Evolutionary conservation across 371 early-diverging fungal species (phyloP).

Genomic region (Mucor saturninus): DNA sequence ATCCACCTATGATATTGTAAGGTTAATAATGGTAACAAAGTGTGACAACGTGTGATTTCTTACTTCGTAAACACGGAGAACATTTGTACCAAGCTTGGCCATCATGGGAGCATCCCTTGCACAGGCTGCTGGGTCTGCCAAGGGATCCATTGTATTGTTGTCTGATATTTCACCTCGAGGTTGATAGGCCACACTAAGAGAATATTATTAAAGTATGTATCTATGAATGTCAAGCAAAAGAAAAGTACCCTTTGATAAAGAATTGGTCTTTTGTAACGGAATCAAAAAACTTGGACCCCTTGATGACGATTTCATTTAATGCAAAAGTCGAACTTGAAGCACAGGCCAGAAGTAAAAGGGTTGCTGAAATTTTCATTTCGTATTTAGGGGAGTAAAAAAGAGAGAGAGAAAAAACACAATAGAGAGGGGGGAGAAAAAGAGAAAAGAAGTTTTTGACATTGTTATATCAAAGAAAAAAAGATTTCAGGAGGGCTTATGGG

Average conservation of each 20-base stretch:
- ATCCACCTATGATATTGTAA: constrained; percentile 49
- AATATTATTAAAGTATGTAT: background rate
- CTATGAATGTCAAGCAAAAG: background rate
- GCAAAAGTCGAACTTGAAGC: constrained; percentile 25
- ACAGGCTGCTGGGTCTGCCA: constrained; percentile 67
- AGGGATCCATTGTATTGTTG: constrained; percentile 55
- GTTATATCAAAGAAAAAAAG: constrained; percentile 2
- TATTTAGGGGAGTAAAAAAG: background rate
- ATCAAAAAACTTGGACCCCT: constrained; percentile 77
- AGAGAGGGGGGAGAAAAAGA: constrained; percentile 1
- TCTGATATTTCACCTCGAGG: constrained; percentile 54
- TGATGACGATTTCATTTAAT: constrained; percentile 68
- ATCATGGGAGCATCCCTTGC: constrained; percentile 70
- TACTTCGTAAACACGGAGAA: constrained; percentile 80
- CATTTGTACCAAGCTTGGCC: constrained; percentile 74
- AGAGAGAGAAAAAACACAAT: background rate
- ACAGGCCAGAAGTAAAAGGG: constrained; percentile 9
- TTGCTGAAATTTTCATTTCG: constrained; percentile 15
- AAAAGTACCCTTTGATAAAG: constrained; percentile 71
- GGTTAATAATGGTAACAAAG: background rate
- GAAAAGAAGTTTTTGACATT: constrained; percentile 3
- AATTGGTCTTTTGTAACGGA: constrained; percentile 74
- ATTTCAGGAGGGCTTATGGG: constrained; percentile 2
- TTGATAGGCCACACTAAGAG: constrained; percentile 70
- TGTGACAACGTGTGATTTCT: background rate